A percentile compares a stretch with the other conserved stretches of the same genome.
Evolutionary conservation across 768 basidiomycete species (phyloP).

Genomic region (Pulveroboletus frians): DNA sequence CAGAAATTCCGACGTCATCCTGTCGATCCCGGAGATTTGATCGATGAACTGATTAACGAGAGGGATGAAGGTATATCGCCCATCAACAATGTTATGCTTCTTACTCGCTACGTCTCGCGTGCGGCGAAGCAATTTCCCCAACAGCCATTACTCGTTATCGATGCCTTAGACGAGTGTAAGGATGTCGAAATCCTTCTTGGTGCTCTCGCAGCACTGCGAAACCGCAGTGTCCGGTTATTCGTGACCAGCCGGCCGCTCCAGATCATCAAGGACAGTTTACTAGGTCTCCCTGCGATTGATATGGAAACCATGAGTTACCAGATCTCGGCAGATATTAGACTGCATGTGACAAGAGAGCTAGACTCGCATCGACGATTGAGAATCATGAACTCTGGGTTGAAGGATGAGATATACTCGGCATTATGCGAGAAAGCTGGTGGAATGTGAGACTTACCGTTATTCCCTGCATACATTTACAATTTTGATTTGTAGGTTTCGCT

Average conservation of each 20-base stretch:
- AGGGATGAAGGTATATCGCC: neutral
- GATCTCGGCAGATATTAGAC: neutral
- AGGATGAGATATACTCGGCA: neutral
- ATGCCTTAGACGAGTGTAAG: slow-evolving; percentile 13
- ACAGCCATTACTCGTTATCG: slow-evolving; percentile 5
- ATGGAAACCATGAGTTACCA: neutral
- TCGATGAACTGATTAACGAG: neutral
- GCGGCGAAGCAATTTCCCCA: neutral
- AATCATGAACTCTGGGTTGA: neutral
- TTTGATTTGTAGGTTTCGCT: slow-evolving; percentile 2
- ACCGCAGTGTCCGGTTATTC: slow-evolving; percentile 1
- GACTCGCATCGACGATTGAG: slow-evolving; percentile 4
- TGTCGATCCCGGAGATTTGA: neutral
- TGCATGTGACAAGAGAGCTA: slow-evolving; percentile 1
- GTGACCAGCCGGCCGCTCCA: slow-evolving; percentile 4
- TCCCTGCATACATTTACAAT: neutral
- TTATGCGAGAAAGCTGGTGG: slow-evolving; percentile 6
- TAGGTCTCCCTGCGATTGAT: neutral
- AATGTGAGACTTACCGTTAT: neutral
- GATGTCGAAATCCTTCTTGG: neutral
- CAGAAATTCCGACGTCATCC: neutral
- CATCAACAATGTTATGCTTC: neutral
- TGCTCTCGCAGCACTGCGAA: neutral
- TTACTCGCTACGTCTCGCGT: neutral
- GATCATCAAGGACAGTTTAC: slow-evolving; percentile 4